Conservation (phyloP, 305 asterid genomes). For the Andrographis paniculata region DNA sequence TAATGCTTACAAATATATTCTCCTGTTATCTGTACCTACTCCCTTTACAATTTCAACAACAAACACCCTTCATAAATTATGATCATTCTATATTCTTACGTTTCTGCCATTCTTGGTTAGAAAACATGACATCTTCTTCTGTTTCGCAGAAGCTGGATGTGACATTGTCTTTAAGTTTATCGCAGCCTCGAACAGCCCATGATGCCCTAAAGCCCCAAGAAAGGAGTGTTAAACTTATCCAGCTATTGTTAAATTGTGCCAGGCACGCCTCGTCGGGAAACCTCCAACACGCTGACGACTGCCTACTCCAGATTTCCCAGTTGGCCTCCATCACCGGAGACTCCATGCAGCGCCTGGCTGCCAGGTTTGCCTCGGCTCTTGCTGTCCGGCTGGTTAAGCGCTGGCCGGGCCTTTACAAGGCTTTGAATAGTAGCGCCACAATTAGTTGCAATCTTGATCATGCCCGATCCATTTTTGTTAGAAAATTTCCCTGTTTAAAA, state of each 20-base stretch:
- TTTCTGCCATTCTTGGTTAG: neutral
- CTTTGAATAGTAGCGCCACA: slow-evolving; percentile 19
- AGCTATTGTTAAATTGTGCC: slow-evolving; percentile 43
- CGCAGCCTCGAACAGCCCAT: slow-evolving; percentile 12
- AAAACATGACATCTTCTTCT: slow-evolving; percentile 29
- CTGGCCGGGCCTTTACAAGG: slow-evolving; percentile 57
- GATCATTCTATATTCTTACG: neutral
- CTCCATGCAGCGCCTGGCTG: slow-evolving; percentile 42
- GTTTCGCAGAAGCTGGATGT: slow-evolving; percentile 30
- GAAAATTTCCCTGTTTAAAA: slow-evolving; percentile 30
- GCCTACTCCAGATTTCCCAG: slow-evolving; percentile 32
- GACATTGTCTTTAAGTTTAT: slow-evolving; percentile 29
- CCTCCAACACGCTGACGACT: slow-evolving; percentile 42
- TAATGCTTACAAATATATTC: slow-evolving; percentile 24
- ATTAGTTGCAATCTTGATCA: slow-evolving; percentile 17
- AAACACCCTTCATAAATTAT: slow-evolving; percentile 7
- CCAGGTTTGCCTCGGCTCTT: slow-evolving; percentile 42
- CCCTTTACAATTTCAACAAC: slow-evolving; percentile 15
- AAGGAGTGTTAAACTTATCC: slow-evolving; percentile 33
- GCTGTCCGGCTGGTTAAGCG: slow-evolving; percentile 44
- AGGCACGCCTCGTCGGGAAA: slow-evolving; percentile 44
- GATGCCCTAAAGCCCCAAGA: slow-evolving; percentile 35
- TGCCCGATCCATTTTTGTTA: slow-evolving; percentile 21
- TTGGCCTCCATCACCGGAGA: slow-evolving; percentile 41
- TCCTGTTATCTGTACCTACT: slow-evolving; percentile 15